Base-by-base conservation (phyloP, 495 filamentous ascomycete genomes). In the Daldinia loculata region DNA sequence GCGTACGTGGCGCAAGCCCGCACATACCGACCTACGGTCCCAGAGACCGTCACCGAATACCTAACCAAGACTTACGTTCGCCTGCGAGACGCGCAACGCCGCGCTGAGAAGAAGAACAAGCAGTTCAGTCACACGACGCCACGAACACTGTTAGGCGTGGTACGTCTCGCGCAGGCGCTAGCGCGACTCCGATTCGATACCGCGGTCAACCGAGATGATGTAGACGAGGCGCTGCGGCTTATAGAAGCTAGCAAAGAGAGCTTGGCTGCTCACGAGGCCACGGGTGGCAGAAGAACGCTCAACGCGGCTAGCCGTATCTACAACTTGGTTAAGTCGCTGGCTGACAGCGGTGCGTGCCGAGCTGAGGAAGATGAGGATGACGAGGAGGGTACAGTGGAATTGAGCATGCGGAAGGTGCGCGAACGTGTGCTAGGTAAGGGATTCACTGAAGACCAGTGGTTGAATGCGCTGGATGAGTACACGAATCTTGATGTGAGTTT, bases 61-160 rank as follows among this genome's bases (percentile, higher is more conserved):
- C 91, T 98, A 84, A 93, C 97, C 24, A 94, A 93, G 67, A 95
- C 94, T 2, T 99, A 99, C 80, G 96, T 98, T 30, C 87, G 91
- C 22, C 90, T 98, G 87, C 90, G 95, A 41, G 90, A 94, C 73
- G 87, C 92, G 70, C 92, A 96, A 72, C 94, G 94, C 80, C 87
- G 90, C 57, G 94, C 97, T 56, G 96, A 98, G 81, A 91, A 88
- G 73, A 88, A 87, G 72, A 93, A 93, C 80, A 90, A 93, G 75
- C 91, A 94, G 72, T 99, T 98, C 79, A 90, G 92, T 3, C 93
- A 99, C 79, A 93, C 93, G 30, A 95, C 94, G 3, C 91, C 94
- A 3, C 93, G 95, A 84, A 98, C 95, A 0, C 86, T 99, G 12
- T 88, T 99, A 1, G 95, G 95, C 75, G 89, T 98, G 36, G 83